Evolutionary conservation across 129 eudicot species (phyloP).

Genomic region (Glebionis coronaria): DNA sequence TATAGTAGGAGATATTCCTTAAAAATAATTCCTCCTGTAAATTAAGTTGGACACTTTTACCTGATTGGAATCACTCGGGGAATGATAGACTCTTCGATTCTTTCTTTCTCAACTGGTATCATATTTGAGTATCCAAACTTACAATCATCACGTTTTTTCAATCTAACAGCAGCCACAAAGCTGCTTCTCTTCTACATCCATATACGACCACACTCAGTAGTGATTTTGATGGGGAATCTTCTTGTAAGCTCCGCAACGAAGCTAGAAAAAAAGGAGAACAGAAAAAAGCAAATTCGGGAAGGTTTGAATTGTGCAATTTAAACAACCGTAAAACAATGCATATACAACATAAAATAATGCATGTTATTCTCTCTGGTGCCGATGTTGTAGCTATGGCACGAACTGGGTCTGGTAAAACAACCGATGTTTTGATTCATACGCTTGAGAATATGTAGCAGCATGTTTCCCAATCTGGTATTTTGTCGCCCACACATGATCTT

Average conservation of each 20-base stretch:
- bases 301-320: constrained; percentile 71
- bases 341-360: constrained; percentile 94
- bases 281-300: constrained; percentile 82
- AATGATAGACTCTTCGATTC: constrained; percentile 57
- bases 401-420: constrained; percentile 95
- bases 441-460: constrained; percentile 71
- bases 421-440: constrained; percentile 90
- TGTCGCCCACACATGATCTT: constrained; percentile 84
- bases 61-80: constrained; percentile 73
- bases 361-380: constrained; percentile 63
- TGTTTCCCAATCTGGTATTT: constrained; percentile 69
- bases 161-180: too few species aligned
- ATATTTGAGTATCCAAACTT: too few species aligned
- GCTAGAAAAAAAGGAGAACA: constrained; percentile 49
- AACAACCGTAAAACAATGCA: too few species aligned
- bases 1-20: too few species aligned
- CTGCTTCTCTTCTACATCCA: too few species aligned
- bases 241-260: constrained; percentile 69
- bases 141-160: too few species aligned
- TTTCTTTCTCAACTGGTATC: constrained; percentile 84
- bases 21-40: not conserved
- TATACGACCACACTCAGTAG: not conserved
- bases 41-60: constrained; percentile 25
- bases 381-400: constrained; percentile 99
- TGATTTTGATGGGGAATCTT: constrained; percentile 29